These are phyloP conservation scores for Diaporthe sp. DNA, from an alignment of 2,329 filamentous ascomycete genomes.

Conservation along the genomic window DNA sequence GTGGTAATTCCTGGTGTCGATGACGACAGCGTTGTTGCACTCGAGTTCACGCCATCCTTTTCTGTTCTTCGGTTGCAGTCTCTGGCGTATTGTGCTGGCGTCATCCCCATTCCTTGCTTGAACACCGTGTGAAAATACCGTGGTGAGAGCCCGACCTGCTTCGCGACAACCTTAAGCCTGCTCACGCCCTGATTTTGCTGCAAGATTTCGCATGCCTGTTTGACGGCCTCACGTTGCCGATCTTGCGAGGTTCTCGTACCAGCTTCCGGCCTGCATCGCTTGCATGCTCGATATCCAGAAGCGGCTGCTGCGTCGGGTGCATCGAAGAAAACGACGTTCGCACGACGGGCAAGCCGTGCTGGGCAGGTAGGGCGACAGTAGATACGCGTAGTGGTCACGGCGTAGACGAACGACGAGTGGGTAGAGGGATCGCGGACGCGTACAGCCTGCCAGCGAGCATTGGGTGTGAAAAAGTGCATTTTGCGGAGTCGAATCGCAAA, in stretches of 20 bases:
- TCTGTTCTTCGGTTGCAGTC: no score
- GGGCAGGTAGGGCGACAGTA: not conserved
- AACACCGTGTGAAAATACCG: no score
- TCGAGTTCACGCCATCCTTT: no score
- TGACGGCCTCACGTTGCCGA: not conserved
- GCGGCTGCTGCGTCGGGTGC: not conserved
- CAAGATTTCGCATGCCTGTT: not conserved
- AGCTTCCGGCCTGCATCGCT: not conserved
- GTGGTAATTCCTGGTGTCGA: no score
- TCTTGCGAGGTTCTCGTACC: not conserved
- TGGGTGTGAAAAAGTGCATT: no score
- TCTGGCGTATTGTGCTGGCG: no score
- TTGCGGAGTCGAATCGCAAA: no score
- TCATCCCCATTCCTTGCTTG: no score
- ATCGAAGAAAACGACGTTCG: not conserved
- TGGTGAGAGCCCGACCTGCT: no score
- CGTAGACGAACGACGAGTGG: not conserved
- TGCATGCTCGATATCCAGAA: not conserved
- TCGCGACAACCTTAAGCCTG: no score
- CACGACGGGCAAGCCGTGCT: not conserved
- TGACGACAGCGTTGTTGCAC: no score
- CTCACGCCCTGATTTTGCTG: no score
- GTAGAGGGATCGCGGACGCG: not conserved
- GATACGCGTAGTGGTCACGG: not conserved
- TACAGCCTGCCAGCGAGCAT: not conserved